phyloP scores from a whole-genome alignment of 148 eudicot genomes.

The Spergularia marina region DNA sequence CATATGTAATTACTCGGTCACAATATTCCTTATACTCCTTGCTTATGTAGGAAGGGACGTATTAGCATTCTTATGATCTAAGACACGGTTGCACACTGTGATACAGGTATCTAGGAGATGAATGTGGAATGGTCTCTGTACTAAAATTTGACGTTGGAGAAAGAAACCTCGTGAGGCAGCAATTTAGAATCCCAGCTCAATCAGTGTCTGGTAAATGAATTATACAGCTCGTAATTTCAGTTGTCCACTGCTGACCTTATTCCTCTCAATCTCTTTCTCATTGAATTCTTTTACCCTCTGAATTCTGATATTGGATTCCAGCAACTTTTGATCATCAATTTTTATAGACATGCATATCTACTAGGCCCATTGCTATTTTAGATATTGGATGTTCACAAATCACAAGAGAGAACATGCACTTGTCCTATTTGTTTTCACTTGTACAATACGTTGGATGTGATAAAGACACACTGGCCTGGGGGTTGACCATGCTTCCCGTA shows the following conservation, averaged over 20 bases:
- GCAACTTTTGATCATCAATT: neutral
- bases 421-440: neutral
- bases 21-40: neutral
- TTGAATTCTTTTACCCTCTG: neutral
- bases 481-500: neutral
- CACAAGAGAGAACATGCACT: neutral
- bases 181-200: slow-evolving; percentile 59
- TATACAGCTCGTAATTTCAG: neutral
- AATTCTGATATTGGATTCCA: slow-evolving; percentile 10
- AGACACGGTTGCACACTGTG: slow-evolving; percentile 12
- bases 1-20: slow-evolving; percentile 54
- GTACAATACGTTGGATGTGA: neutral
- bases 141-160: slow-evolving; percentile 64
- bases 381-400: neutral
- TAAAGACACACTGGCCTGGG: neutral
- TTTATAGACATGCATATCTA: neutral
- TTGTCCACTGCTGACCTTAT: neutral
- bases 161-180: slow-evolving; percentile 51
- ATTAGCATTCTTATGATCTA: slow-evolving; percentile 19
- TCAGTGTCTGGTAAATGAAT: slow-evolving; percentile 60
- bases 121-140: slow-evolving; percentile 63
- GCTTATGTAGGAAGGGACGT: neutral
- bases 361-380: neutral
- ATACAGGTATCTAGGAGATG: slow-evolving; percentile 89
- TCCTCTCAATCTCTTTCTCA: neutral